These are phyloP conservation scores for Yamadazyma trypodendri DNA, from an alignment of 1,139 yeast species.

Conservation along the genomic window DNA sequence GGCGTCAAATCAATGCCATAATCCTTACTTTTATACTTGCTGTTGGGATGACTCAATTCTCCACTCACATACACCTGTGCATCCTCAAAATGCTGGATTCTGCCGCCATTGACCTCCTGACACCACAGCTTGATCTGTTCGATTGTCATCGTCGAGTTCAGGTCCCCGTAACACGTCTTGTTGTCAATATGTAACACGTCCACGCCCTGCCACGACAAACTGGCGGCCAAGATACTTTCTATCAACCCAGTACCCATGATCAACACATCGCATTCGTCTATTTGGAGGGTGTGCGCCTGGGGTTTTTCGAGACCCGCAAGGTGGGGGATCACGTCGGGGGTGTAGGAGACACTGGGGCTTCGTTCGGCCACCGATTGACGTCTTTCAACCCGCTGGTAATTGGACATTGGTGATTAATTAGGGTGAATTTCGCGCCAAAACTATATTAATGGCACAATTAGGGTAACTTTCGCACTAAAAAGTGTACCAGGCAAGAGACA, in stretches of 20 bases:
- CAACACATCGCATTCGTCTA: slow-evolving; percentile 79
- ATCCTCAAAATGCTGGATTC: slow-evolving; percentile 51
- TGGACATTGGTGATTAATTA: slow-evolving; percentile 5
- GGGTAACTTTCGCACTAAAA: no score
- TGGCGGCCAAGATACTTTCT: slow-evolving; percentile 88
- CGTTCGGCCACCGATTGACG: slow-evolving; percentile 75
- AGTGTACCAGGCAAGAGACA: no score
- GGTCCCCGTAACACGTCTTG: slow-evolving; percentile 84
- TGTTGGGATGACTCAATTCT: slow-evolving; percentile 26
- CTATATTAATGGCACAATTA: no score
- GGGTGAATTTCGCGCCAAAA: neutral
- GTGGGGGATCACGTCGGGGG: slow-evolving; percentile 69
- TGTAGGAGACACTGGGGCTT: slow-evolving; percentile 56
- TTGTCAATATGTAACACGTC: slow-evolving; percentile 85
- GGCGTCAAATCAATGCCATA: slow-evolving; percentile 92
- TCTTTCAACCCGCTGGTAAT: slow-evolving; percentile 35
- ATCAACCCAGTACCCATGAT: slow-evolving; percentile 90
- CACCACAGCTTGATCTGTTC: slow-evolving; percentile 87
- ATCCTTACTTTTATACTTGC: slow-evolving; percentile 59
- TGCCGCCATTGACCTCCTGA: slow-evolving; percentile 54
- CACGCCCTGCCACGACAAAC: slow-evolving; percentile 95
- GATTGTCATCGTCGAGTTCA: slow-evolving; percentile 78
- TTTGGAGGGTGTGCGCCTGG: slow-evolving; percentile 41
- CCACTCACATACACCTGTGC: slow-evolving; percentile 75
- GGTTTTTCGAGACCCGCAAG: slow-evolving; percentile 77